phyloP scores from a whole-genome alignment of 1,139 yeast genomes.

The Hansenula lynferdii region DNA sequence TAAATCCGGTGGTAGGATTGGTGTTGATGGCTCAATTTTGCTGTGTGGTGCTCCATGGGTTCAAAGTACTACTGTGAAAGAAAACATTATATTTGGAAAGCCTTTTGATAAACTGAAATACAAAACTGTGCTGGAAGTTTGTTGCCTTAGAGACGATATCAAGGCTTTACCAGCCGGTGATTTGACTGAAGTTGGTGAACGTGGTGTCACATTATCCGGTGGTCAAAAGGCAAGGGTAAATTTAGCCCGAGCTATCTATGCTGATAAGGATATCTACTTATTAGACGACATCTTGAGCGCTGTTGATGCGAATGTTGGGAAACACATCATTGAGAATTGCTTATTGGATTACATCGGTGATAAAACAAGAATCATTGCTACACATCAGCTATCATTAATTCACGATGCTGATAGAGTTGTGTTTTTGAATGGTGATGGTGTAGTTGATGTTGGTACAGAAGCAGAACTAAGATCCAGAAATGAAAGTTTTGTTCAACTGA shows the following conservation, averaged over 20 bases:
- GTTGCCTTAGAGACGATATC: constrained; percentile 65
- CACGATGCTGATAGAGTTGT: constrained; percentile 62
- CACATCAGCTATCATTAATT: constrained; percentile 73
- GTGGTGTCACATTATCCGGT: constrained; percentile 86
- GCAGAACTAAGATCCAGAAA: constrained; percentile 38
- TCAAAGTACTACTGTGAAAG: constrained; percentile 71
- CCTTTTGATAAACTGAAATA: constrained; percentile 50
- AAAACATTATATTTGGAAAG: constrained; percentile 69
- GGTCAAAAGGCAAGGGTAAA: constrained; percentile 78
- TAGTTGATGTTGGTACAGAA: constrained; percentile 50
- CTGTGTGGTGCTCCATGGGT: constrained; percentile 66
- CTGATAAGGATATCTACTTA: constrained; percentile 56
- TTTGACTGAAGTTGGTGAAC: constrained; percentile 80
- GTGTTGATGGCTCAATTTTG: constrained; percentile 25
- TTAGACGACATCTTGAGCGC: constrained; percentile 86
- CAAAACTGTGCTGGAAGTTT: constrained; percentile 49
- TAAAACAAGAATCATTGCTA: constrained; percentile 72
- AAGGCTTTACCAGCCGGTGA: constrained; percentile 75
- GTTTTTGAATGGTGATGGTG: constrained; percentile 59
- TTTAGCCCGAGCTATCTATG: constrained; percentile 78
- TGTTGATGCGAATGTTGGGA: constrained; percentile 87
- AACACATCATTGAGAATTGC: constrained; percentile 68
- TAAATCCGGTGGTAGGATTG: constrained; percentile 33
- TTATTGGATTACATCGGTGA: constrained; percentile 49
- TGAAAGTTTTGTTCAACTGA: constrained; percentile 41